Base-by-base conservation (phyloP, 176 grass and related monocot genomes). In the Avena sativa region DNA sequence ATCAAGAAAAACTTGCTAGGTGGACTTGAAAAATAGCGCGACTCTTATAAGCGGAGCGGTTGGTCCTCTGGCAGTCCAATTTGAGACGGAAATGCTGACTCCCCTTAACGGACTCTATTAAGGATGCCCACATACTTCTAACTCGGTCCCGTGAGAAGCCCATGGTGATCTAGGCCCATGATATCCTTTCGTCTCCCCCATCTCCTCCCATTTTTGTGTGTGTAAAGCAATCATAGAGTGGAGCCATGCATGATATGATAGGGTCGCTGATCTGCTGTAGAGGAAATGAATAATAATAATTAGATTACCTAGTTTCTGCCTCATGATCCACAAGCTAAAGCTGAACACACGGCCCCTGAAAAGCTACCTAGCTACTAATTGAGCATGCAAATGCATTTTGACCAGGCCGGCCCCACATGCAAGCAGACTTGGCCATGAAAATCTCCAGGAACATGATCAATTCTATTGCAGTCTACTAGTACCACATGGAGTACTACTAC, bases 311-410 rank as follows among this genome's bases (percentile, higher is more conserved):
- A 28, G 59, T 12, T 23, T 57, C 60, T 25, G 5, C 61, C 32
- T 43, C 49, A 77, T 44, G 49, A 88, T 88, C 60, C 49, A 77
- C 60, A 51, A 82, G 66, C 12, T 83, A 77, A 88, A 88, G 86
- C 80, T 50, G 58, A 26, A 52, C 47, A 75, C 60, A 76, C 48
- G 28, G 8, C 16, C 72, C 48, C 49, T 69, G 38, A 83, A 83
- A 67, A 67, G 64, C 64, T 67, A 34, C 32, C 51, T 71, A 86
- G 52, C 80, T 77, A 78, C 75, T 48, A 43, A 70, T 64, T 70
- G 86, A 64, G 21, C 80, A 76, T 40, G 58, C 71, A 76, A 32
- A 76, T 59, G 80, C 21, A 34, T 78, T 69, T 78, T 88, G 80
- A 78, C 61, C 86, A 67, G 60, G 21, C 3, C 10, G 44, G 6